Percentiles rank a stretch among this genome's conserved stretches.
Evolutionary conservation across 345 rosid species (phyloP).

Genomic region (Salix dunnii): DNA sequence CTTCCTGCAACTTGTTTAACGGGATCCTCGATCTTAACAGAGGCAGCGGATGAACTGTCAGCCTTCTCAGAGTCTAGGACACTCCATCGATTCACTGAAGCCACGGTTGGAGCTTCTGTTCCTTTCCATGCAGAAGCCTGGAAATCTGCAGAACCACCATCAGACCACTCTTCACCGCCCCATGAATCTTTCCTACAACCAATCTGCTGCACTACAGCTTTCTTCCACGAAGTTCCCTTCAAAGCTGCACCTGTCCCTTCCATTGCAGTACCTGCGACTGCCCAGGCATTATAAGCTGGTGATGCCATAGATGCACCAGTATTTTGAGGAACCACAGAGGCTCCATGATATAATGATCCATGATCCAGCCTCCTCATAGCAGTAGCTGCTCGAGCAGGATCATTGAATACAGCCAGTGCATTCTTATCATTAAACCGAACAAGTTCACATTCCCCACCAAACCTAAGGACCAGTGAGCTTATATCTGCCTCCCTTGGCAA

Average conservation of each 20-base stretch:
- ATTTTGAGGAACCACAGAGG: conserved; percentile 47
- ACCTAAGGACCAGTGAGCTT: conserved; percentile 72
- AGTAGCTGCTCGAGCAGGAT: conserved; percentile 95
- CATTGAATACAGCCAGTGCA: conserved; percentile 81
- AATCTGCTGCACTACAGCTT: conserved; percentile 61
- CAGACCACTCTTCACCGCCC: conserved; percentile 54
- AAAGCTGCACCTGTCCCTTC: conserved; percentile 27
- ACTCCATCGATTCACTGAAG: conserved; percentile 70
- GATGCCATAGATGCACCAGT: conserved; percentile 30
- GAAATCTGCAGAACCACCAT: conserved; percentile 29
- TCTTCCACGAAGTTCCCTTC: conserved; percentile 82
- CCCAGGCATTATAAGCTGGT: conserved; percentile 56
- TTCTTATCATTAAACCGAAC: conserved; percentile 94
- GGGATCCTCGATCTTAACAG: conserved; percentile 22
- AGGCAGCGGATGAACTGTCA: conserved; percentile 31
- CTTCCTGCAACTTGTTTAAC: conserved; percentile 13
- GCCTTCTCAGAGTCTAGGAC: conserved; percentile 48
- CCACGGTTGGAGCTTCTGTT: conserved; percentile 46
- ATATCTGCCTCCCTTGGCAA: conserved; percentile 87
- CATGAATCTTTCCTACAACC: conserved; percentile 57
- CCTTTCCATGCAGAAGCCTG: conserved; percentile 51
- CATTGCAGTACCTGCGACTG: conserved; percentile 33
- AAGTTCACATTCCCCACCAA: conserved; percentile 96
- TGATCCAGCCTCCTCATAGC: conserved; percentile 97
- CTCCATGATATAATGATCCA: conserved; percentile 78